These are phyloP conservation scores for Candida silvicultrix DNA, from an alignment of 805 yeast genomes.

Conservation along the genomic window DNA sequence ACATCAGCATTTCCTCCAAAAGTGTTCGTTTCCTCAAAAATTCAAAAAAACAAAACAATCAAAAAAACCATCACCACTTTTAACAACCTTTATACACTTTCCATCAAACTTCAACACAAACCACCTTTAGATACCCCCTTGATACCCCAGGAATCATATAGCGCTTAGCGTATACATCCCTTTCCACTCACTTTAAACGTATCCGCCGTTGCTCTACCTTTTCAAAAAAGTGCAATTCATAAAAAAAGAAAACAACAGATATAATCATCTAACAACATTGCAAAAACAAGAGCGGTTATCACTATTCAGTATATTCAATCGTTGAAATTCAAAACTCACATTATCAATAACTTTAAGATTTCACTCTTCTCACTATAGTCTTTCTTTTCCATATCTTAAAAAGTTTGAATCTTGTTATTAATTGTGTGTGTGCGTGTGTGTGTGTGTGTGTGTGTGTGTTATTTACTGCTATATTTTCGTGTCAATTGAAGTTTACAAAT, in stretches of 20 bases:
- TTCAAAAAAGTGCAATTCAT: no score
- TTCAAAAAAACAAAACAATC: not conserved
- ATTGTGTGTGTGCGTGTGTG: no score
- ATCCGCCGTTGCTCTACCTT: not conserved
- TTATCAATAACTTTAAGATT: not conserved
- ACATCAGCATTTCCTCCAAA: no score
- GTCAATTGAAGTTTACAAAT: not conserved
- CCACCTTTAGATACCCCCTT: no score
- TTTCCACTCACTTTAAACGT: not conserved
- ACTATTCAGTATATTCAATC: no score
- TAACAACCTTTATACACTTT: no score
- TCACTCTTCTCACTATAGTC: not conserved
- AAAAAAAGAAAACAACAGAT: no score
- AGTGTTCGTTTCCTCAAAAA: no score
- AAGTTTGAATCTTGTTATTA: not conserved
- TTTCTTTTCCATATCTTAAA: not conserved
- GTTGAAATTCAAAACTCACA: not conserved
- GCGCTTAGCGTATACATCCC: not conserved
- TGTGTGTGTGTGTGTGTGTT: not conserved
- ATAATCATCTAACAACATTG: no score
- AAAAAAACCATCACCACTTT: not conserved
- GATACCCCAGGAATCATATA: not conserved
- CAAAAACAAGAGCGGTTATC: no score
- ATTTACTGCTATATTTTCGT: not conserved
- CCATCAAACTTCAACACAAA: no score